Evolutionary conservation across 2,329 filamentous ascomycete species (phyloP), one percentile per base, ranked within the genome.

Genomic region (Alternaria solani): DNA sequence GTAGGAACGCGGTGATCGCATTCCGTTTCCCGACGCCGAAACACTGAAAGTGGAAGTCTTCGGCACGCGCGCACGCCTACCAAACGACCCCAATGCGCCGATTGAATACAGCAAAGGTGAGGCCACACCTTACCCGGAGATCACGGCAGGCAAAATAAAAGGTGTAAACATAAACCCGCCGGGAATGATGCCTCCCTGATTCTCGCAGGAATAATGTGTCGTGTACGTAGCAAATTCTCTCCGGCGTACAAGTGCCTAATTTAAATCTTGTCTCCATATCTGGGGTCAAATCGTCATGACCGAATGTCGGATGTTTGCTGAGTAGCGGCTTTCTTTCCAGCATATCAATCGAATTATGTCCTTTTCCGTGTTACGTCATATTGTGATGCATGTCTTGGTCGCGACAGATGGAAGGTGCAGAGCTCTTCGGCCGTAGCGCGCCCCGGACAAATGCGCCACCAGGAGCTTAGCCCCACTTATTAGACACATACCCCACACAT

Each of bases 21-120:
- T 75, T 5, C 52, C 65, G 5, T 49, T 61, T 2, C 44, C 42
- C 1, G 49, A 64, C 14, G 38, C 69, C 8, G 16, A 67, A 8
- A 57, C 49, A 2, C 62, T 77, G 2, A 55, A 39, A 1, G 56
- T 75, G 28, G 55, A 65, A 12, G 64, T 74, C 4, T 42, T 57
- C 7, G 69, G 70, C 38, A 61, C 58, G 0, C 48, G 55, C 14
- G 66, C 69, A 7, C 63, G 43, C 26, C 64, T 74, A n/a, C 71
- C 68, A 14, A 28, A 59, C 1, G 61, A 70, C 43, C 30, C 57
- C 2, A 34, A 55, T 26, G 12, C 28, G 26, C 48, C 56, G 1
- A 63, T 77, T 20, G 64, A 69, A 36, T 71, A 69, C 42, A 59
- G 44, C 28, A 59, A 41, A 41, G 38, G 59, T 2, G 38, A 64